Evolutionary conservation across 495 filamentous ascomycete species (phyloP), one percentile per base, ranked within the genome.

Genomic region (Tirmania nivea): DNA sequence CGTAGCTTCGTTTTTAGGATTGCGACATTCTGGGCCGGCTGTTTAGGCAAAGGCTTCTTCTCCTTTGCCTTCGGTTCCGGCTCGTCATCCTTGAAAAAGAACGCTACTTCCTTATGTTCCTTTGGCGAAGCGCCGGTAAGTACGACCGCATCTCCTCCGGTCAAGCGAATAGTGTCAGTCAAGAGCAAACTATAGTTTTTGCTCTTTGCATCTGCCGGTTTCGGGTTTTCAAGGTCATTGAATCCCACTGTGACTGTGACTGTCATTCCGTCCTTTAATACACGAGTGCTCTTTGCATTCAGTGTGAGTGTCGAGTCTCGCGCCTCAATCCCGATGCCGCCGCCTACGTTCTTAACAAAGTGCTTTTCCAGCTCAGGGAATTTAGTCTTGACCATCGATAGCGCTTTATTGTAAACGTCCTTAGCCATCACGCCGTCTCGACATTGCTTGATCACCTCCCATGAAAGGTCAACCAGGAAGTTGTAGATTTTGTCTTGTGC

Each of bases 201-300:
- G 65, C 81, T 87, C 62, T 83, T 83, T 70, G 86, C 84, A 59
- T 90, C 86, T 65, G 87, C 84, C 0, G 84, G 75, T 17, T 78
- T 77, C 9, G 78, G 73, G 58, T 97, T 92, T 62, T 84, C 75
- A 19, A 99, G 72, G 63, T 95, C 88, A 52, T 73, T 80, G 66
- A 99, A 81, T 1, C 90, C 87, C 39, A 88, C 81, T 9, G 80
- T 85, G 57, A 99, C 74, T 61, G 78, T 81, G 45, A 99, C 73
- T 4, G 92, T 96, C 90, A 96, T 99, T 58, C 92, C 92, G 64
- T 94, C 92, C 64, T 85, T 90, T 51, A 99, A 66, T 25, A 77
- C 73, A 12, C 87, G 73, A 21, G 70, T 77, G 64, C 84, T 94
- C 69, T 95, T 95, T 52, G 71, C 80, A 62, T 83, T 94, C 34